Evolutionary conservation across 805 yeast genomes (phyloP), one percentile per base, ranked within the genome.

Genomic region (Candida railenensis): DNA sequence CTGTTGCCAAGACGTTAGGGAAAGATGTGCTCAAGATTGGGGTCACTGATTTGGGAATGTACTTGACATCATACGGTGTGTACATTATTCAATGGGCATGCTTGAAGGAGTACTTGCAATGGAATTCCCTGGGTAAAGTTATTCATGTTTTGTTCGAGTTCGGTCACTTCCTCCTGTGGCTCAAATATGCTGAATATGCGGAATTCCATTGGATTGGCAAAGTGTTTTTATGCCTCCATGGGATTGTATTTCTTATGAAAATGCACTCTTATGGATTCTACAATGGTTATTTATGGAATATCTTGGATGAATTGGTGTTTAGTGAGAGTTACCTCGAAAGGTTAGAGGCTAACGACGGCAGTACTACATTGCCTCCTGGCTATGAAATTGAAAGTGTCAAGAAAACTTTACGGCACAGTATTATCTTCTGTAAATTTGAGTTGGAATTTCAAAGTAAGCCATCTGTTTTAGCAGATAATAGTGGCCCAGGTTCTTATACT

Each of bases 261-360:
- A 85, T 86, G 82, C 98, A 94, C 63, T 90, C 98, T 1, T 94
- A 84, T 62, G 89, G 89, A 1, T 90, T 87, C 58, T 94, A 83
- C 69, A 91, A 91, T 59, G 99, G 98, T 0, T 89, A 92, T 61
- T 68, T 94, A 48, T 88, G 95, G 90, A 67, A 63, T 30, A 79
- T 85, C 38, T 56, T 62, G 19, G 64, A 69, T 14, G 92, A 87
- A 57, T 66, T 85, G 38, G 55, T 71, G 2, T 76, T 71, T 48
- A 78, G 88, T 0, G 67, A 67, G 46, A 56, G 49, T 2, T 74
- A 74, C 41, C 54, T 81, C 37, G 68, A 72, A 16, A 72, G 73
- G 43, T 63, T 72, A 36, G 67, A 69, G 4, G 48, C 48, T 3
- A 46, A 45, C 11, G 46, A 48, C 16, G 30, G n/a, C n/a, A n/a